Base-by-base conservation (phyloP, 371 early-diverging fungal species). In the Conidiobolus incongruus region DNA sequence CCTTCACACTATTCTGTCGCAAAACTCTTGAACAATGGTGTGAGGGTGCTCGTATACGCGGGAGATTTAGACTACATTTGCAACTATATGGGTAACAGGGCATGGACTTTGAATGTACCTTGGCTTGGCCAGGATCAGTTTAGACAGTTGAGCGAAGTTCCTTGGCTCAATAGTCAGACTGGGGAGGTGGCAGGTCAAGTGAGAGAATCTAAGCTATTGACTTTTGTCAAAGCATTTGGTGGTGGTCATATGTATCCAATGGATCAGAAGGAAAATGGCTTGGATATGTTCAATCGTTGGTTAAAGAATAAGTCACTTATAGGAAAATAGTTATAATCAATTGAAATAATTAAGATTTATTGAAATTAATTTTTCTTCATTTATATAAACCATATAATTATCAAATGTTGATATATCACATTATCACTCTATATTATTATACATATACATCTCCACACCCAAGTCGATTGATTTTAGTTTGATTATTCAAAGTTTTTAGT, bases 41-140 rank as follows among this genome's bases (percentile, higher is more conserved):
- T 91, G 52, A 62, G 69, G 13, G 67, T 91, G 10, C 59, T 93
- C 46, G 56, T 93, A 40, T 93, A 90, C 59, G 83, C 87, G 48
- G 94, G 94, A 41, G 80, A 80, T 50, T 77, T 78, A 3, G 82
- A 81, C 53, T 80, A 66, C 49, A 79, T 81, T 40, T 82, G 86
- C 66, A 84, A 84, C 58, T 89, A 88, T 87, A 73, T 81, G 52
- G 91, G 91, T 40, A 91, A 87, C 71, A 83, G 83, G 65, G 89
- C 85, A 1, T 91, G 88, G 88, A 61, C 81, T 6, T 45, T 72
- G 30, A 70, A 61, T 17, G 60, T 94, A 38, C 70, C 72, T 30
- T 94, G 95, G 95, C 51, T 59, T 28, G 87, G 86, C 30, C 58
- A 70, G 46, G 47, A 58, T 4, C 75, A 66, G 22, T 84, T 81